These are phyloP conservation scores for Nematocida parisii DNA, from an alignment of 371 early-diverging fungal species.

Conservation along the genomic window DNA sequence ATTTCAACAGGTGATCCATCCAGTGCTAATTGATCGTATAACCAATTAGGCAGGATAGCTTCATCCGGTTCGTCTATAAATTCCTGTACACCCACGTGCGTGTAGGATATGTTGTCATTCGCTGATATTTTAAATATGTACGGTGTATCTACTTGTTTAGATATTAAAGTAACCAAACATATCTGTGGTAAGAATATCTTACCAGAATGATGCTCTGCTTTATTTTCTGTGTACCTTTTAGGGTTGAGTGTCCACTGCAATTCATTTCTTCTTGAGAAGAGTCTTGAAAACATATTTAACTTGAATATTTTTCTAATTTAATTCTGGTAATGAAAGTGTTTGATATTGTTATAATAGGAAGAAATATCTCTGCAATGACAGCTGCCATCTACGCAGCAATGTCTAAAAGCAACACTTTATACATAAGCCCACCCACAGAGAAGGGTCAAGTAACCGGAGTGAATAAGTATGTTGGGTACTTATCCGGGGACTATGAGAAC, in stretches of 20 bases:
- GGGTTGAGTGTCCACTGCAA: slow-evolving; percentile 67
- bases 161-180: slow-evolving; percentile 64
- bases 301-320: slow-evolving; percentile 37
- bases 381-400: slow-evolving; percentile 53
- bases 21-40: slow-evolving; percentile 82
- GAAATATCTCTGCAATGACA: slow-evolving; percentile 45
- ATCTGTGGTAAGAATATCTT: slow-evolving; percentile 68
- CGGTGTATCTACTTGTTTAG: slow-evolving; percentile 66
- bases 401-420: slow-evolving; percentile 35
- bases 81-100: slow-evolving; percentile 94
- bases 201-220: slow-evolving; percentile 66
- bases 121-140: slow-evolving; percentile 70
- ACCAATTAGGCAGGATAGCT: slow-evolving; percentile 92
- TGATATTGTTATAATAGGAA: slow-evolving; percentile 54
- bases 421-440: slow-evolving; percentile 33
- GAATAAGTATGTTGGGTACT: slow-evolving; percentile 41
- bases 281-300: slow-evolving; percentile 31
- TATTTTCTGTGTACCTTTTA: slow-evolving; percentile 57
- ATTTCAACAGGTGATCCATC: slow-evolving; percentile 76
- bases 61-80: slow-evolving; percentile 93
- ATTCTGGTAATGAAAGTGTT: slow-evolving; percentile 39
- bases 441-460: slow-evolving; percentile 7
- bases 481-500: slow-evolving; percentile 3
- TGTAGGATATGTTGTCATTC: slow-evolving; percentile 64
- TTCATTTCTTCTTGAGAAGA: slow-evolving; percentile 21